Conservation (phyloP, 441 rosid species). For the Brassica hybrid region DNA sequence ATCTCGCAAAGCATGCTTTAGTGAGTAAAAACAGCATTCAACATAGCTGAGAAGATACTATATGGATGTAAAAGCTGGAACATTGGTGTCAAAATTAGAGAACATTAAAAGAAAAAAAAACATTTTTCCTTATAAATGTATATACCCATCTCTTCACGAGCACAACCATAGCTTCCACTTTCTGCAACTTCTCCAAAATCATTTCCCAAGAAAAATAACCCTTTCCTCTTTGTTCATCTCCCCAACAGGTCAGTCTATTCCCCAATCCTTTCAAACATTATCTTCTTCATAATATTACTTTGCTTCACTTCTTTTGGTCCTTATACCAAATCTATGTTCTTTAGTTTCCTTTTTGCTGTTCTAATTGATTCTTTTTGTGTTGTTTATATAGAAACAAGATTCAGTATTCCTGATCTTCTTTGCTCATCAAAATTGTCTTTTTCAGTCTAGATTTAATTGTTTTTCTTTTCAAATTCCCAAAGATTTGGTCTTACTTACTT, state of each 20-base stretch:
- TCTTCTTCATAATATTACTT: slow-evolving; percentile 46
- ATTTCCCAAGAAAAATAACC: slow-evolving; percentile 42
- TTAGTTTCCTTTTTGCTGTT: slow-evolving; percentile 23
- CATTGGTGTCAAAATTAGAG: slow-evolving; percentile 8
- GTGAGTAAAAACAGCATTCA: slow-evolving; percentile 27
- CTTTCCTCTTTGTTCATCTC: slow-evolving; percentile 36
- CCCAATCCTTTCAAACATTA: slow-evolving; percentile 58
- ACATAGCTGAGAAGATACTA: slow-evolving; percentile 29
- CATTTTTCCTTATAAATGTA: slow-evolving; percentile 62
- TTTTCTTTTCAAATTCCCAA: neutral
- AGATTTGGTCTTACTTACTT: neutral
- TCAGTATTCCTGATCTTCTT: neutral
- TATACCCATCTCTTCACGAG: slow-evolving; percentile 50
- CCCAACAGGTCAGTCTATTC: slow-evolving; percentile 60
- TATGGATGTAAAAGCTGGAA: slow-evolving; percentile 31
- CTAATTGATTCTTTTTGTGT: slow-evolving; percentile 2
- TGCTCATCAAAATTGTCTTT: neutral
- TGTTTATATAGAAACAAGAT: slow-evolving; percentile 24
- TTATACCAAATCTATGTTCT: slow-evolving; percentile 40
- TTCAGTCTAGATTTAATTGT: slow-evolving; percentile 3
- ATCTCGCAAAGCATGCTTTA: slow-evolving; percentile 32
- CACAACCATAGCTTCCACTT: slow-evolving; percentile 61
- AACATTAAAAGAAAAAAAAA: neutral
- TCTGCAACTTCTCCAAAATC: slow-evolving; percentile 57
- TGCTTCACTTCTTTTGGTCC: slow-evolving; percentile 72